These are phyloP conservation scores for Talaromyces marneffei DNA, from an alignment of 2,329 filamentous ascomycete genomes.

Conservation along the genomic window DNA sequence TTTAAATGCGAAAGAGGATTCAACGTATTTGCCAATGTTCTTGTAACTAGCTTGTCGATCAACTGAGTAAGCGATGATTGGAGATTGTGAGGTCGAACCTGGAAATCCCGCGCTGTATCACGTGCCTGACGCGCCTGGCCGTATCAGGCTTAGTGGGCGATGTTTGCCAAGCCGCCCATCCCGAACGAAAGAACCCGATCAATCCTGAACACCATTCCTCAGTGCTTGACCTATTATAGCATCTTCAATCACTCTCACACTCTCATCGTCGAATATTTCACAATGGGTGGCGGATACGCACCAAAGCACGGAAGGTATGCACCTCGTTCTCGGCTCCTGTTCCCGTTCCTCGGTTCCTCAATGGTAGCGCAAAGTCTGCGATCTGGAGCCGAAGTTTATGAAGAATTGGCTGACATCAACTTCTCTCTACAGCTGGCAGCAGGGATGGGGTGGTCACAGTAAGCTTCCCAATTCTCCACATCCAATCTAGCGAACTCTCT, in stretches of 20 bases:
- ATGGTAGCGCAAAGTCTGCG: neutral
- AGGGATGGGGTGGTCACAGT: constrained; percentile 11
- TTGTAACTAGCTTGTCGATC: too few species aligned
- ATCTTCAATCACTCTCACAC: neutral
- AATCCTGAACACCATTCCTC: neutral
- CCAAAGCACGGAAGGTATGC: constrained; percentile 11
- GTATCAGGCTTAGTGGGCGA: neutral
- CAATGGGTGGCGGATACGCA: constrained; percentile 12
- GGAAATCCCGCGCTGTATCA: neutral
- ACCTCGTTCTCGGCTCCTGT: neutral
- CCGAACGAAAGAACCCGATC: constrained; percentile 9
- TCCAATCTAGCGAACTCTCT: neutral
- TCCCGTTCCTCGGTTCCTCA: neutral
- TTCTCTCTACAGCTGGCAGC: constrained; percentile 3
- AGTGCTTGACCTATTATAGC: neutral
- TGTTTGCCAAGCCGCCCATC: neutral
- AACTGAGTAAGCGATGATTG: neutral
- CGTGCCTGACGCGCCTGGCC: neutral
- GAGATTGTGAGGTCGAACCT: neutral
- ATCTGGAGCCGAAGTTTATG: neutral
- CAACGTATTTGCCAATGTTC: too few species aligned
- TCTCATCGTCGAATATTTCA: constrained; percentile 6
- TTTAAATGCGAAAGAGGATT: too few species aligned
- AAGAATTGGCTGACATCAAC: neutral
- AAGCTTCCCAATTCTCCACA: neutral